Conservation (phyloP, 768 basidiomycete species). For the Boletus sensibilis region DNA sequence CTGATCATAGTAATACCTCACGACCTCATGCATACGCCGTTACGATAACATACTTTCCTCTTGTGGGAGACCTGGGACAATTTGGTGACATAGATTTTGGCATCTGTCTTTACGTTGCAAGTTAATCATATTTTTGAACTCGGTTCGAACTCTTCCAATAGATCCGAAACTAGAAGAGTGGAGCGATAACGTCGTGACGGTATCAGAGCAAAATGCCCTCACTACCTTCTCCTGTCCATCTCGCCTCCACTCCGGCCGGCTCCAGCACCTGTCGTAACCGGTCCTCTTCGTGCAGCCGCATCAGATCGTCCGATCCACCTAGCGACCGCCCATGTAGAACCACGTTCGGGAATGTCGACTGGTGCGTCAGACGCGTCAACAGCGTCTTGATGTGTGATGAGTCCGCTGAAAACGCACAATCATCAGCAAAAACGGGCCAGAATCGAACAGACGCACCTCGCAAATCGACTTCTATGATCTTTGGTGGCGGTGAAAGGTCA, state of each 20-base stretch:
- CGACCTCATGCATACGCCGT: slow-evolving; percentile 5
- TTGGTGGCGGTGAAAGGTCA: slow-evolving; percentile 60
- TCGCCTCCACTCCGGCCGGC: slow-evolving; percentile 44
- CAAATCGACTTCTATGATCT: slow-evolving; percentile 72
- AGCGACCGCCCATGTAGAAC: slow-evolving; percentile 61
- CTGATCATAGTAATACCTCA: slow-evolving; percentile 3
- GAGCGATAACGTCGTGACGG: neutral
- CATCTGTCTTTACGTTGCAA: slow-evolving; percentile 7
- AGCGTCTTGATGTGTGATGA: slow-evolving; percentile 60
- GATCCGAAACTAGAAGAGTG: neutral
- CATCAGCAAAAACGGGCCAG: neutral
- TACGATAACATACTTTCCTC: slow-evolving; percentile 6
- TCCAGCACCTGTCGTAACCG: slow-evolving; percentile 46
- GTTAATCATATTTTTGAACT: neutral
- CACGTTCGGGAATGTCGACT: slow-evolving; percentile 74
- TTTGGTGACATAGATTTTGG: neutral
- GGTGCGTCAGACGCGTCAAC: slow-evolving; percentile 63
- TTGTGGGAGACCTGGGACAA: neutral
- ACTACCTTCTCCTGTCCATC: slow-evolving; percentile 13
- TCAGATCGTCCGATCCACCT: slow-evolving; percentile 65
- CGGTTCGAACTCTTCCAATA: no score
- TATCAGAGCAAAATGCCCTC: neutral
- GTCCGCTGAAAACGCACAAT: slow-evolving; percentile 46
- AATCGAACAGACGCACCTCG: slow-evolving; percentile 44
- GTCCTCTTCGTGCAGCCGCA: slow-evolving; percentile 43